Base-by-base conservation (phyloP, 768 basidiomycete genomes). In the Lactarius akahatsu region DNA sequence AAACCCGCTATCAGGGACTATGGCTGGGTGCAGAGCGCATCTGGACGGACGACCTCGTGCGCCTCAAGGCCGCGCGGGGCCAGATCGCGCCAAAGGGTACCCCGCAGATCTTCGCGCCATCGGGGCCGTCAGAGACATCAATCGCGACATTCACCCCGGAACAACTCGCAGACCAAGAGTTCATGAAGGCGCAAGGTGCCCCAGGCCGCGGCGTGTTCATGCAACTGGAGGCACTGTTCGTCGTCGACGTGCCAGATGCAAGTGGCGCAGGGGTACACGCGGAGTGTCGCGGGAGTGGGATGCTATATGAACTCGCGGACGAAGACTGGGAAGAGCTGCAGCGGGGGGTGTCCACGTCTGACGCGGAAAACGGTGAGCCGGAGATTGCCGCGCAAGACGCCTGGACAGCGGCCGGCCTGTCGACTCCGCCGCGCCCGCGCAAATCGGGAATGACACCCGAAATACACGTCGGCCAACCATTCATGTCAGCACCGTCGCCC, bases 11-110 rank as follows among this genome's bases (percentile, higher is more conserved):
- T 73, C 90, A 93, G 72, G 91, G 91, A 1, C 73, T 95, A 9
- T 96, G 92, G 92, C 91, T 90, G 89, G 94, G 94, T 9, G 85
- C 88, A 1, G 94, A 95, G 72, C 83, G 91, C 36, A 91, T 95
- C 61, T 96, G 94, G 93, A 79, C 83, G 5, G 91, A 90, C 65
- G 94, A 96, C 68, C 83, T 95, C 63, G 84, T 95, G 43, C 85
- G 94, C 28, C 79, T 96, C 58, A 91, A 91, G 71, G 76, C 89
- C 30, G 82, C 86, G 1, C 83, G 91, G 45, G 78, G 80, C 40
- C 85, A 85, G 67, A 80, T 92, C 63, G 89, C 89, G 15, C 90
- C 90, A 7, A 71, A 79, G 43, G 91, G 91, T 26, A 81, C 82
- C 2, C 80, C 82, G 55, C 74, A 83, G 64, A 86, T 93, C 50